Evolutionary conservation across 352 stramenopile species (phyloP).

Genomic region (Halophytophthora polymorphica): DNA sequence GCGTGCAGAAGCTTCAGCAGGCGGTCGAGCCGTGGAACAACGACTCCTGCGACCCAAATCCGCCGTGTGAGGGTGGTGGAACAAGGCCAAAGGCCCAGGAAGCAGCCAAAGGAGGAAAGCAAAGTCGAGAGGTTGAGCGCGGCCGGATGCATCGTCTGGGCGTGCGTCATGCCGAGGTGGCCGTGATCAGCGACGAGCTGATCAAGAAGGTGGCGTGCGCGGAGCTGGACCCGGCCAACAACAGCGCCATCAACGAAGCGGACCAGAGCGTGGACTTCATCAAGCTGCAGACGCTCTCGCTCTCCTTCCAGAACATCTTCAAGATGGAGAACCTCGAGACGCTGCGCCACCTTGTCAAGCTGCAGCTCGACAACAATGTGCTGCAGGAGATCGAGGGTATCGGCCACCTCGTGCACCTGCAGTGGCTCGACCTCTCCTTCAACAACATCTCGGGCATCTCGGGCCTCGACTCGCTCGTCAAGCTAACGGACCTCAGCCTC

Average conservation of each 20-base stretch:
- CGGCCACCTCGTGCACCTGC: constrained; percentile 78
- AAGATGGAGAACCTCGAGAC: constrained; percentile 94
- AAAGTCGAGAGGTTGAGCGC: too few relatives aligned
- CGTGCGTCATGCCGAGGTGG: constrained; percentile 70
- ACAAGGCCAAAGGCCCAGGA: background rate
- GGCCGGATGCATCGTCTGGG: constrained; percentile 64
- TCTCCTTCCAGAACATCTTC: constrained; percentile 93
- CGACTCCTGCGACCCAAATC: too few relatives aligned
- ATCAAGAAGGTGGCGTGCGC: constrained; percentile 62
- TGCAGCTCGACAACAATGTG: constrained; percentile 95
- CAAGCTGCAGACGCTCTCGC: constrained; percentile 68
- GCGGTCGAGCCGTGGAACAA: too few relatives aligned
- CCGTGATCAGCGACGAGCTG: constrained; percentile 78
- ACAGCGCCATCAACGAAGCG: constrained; percentile 65
- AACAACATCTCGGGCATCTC: constrained; percentile 93
- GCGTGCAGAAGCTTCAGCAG: too few relatives aligned
- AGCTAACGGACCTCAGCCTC: constrained; percentile 90
- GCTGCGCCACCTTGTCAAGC: constrained; percentile 83
- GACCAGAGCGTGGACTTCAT: constrained; percentile 70
- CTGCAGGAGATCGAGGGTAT: constrained; percentile 91
- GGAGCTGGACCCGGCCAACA: constrained; percentile 64
- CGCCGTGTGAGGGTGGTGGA: background rate
- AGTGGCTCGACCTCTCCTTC: constrained; percentile 94
- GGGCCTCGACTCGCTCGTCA: constrained; percentile 87
- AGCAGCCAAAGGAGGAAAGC: too few relatives aligned